Evolutionary conservation across 441 rosid species (phyloP).

Genomic region (Pelargonium citronellum): DNA sequence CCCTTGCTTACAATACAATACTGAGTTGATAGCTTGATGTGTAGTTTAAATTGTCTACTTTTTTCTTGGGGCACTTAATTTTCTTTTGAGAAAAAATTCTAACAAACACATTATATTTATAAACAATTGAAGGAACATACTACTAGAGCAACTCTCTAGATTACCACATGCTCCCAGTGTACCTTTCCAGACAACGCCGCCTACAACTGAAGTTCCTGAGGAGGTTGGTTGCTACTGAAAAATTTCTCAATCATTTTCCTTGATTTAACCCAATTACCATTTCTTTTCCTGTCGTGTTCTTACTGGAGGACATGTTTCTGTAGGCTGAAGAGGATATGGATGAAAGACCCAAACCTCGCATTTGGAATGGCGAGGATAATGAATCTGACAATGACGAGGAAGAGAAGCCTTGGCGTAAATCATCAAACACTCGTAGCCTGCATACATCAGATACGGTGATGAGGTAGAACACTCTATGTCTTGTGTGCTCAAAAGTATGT

Average conservation of each 20-base stretch:
- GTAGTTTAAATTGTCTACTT: not conserved
- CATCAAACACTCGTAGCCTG: conserved; percentile 26
- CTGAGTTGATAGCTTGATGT: not conserved
- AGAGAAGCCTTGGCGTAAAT: conserved; percentile 42
- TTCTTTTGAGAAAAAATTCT: conserved; percentile 5
- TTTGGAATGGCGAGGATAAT: conserved; percentile 72
- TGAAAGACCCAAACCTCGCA: conserved; percentile 70
- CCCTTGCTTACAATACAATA: not conserved
- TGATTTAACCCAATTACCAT: not conserved
- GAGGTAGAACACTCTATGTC: conserved; percentile 29
- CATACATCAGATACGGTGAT: conserved; percentile 31
- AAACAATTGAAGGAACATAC: conserved; percentile 45
- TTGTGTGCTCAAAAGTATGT: not conserved
- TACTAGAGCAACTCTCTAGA: conserved; percentile 76
- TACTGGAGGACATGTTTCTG: conserved; percentile 14
- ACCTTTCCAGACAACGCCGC: conserved; percentile 70
- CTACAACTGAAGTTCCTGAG: conserved; percentile 61
- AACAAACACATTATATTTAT: no score
- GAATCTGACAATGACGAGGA: conserved; percentile 75
- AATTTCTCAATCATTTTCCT: not conserved
- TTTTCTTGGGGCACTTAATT: not conserved
- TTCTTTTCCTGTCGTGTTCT: conserved; percentile 6
- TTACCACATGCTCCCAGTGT: conserved; percentile 83
- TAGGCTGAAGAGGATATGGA: conserved; percentile 85
- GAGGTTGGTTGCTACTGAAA: conserved; percentile 44